These are phyloP conservation scores for Barbarea vulgaris DNA, from an alignment of 345 rosid genomes.

Conservation along the genomic window DNA sequence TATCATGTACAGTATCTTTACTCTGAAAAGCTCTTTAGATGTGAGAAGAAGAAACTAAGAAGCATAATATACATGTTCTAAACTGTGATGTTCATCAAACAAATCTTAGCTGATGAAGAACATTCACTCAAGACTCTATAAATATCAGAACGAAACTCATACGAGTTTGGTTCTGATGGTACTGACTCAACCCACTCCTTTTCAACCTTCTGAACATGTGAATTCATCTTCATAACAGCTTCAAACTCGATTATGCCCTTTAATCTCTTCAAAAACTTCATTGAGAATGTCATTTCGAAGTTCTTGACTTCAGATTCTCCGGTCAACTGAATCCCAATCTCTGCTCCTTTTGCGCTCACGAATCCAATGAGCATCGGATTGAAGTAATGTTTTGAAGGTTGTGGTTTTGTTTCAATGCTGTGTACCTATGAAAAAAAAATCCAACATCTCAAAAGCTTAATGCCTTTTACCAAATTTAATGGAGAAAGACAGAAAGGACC, in stretches of 20 bases:
- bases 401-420: slow-evolving; percentile 26
- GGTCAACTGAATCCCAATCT: slow-evolving; percentile 54
- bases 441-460: slow-evolving; percentile 7
- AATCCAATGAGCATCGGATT: slow-evolving; percentile 58
- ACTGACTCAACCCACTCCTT: slow-evolving; percentile 65
- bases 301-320: slow-evolving; percentile 45
- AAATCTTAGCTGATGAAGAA: slow-evolving; percentile 52
- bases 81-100: slow-evolving; percentile 56
- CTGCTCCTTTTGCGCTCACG: slow-evolving; percentile 47
- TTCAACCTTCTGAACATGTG: slow-evolving; percentile 59
- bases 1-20: too few relatives aligned
- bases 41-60: neutral
- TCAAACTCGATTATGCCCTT: slow-evolving; percentile 52
- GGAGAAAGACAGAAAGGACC: slow-evolving; percentile 2
- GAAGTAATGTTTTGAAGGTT: slow-evolving; percentile 17
- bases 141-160: slow-evolving; percentile 57
- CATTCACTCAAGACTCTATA: slow-evolving; percentile 53
- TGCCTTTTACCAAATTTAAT: slow-evolving; percentile 14
- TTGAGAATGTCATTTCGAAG: slow-evolving; percentile 53
- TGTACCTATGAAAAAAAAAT: slow-evolving; percentile 53
- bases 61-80: slow-evolving; percentile 11
- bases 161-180: slow-evolving; percentile 67
- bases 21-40: neutral
- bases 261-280: slow-evolving; percentile 48
- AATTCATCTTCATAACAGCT: slow-evolving; percentile 40